Base-by-base conservation (phyloP, 2,329 filamentous ascomycete genomes). In the Trichoderma atrobrunneum region DNA sequence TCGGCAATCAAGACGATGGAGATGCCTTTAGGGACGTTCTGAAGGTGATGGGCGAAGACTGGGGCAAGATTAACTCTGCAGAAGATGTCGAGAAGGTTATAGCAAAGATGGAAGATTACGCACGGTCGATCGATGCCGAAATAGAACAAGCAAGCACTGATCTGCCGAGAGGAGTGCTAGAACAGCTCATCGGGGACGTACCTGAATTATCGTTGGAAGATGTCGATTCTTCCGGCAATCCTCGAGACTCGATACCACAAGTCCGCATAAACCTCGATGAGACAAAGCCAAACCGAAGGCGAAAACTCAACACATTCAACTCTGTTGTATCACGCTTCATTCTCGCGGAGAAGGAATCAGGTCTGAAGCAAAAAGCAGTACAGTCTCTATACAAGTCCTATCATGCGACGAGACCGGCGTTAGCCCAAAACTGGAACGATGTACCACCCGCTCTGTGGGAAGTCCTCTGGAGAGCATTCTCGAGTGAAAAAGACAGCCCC, bases 381-480 rank as follows among this genome's bases (percentile, higher is more conserved):
- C 78, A 78, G 30, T 78, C 79, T 1, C 79, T 84, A 5, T 90
- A 87, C 84, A 85, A 84, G 73, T 80, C 81, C 12, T 90, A 90
- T 76, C 82, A 84, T 61, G 79, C 81, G 0, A 84, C 85, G 3
- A 81, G 86, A 12, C 79, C 80, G 16, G 78, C 80, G 7, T 80
- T 90, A 56, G 80, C 84, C 1, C 80, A 81, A 24, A 78, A 82
- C 11, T 86, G 89, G 81, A 79, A 84, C 43, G 84, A 85, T 34
- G 85, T 94, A n/a, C 87, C 91, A 0, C 77, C 84, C 11, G 84
- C 87, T 18, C 85, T 88, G 5, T 92, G 92, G 88, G 81, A 87
- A n/a, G 78, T 89, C 2, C 79, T 95, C 10, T 95, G 92, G 92
- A 82, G 86, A 34, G 80, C 88, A 2, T 82, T 91, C 57, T 88